phyloP scores from a whole-genome alignment of 2,329 filamentous ascomycete genomes.

The Venturia asperata region DNA sequence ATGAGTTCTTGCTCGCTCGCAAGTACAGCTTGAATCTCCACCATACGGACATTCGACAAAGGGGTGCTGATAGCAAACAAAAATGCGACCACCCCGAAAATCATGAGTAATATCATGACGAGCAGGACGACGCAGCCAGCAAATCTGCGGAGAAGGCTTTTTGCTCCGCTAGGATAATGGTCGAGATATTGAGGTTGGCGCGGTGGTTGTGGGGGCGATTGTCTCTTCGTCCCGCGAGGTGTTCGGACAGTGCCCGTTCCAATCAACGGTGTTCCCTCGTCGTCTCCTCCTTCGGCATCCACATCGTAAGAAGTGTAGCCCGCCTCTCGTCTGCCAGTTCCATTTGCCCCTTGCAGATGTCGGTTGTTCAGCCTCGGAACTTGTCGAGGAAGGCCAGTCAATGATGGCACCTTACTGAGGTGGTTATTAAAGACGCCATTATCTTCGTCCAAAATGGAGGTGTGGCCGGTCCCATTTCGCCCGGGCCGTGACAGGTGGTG shows the following conservation, averaged over 20 bases:
- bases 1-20: constrained; percentile 93
- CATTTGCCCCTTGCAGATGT: constrained; percentile 26
- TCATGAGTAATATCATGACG: constrained; percentile 70
- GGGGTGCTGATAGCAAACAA: constrained; percentile 88
- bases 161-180: constrained; percentile 50
- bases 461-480: constrained; percentile 63
- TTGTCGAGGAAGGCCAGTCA: constrained; percentile 30
- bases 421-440: constrained; percentile 62
- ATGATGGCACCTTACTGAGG: constrained; percentile 57
- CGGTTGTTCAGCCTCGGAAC: constrained; percentile 8
- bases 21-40: constrained; percentile 79
- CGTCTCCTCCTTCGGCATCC: constrained; percentile 74
- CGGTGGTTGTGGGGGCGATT: constrained; percentile 1
- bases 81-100: constrained; percentile 80
- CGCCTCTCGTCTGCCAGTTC: constrained; percentile 47
- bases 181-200: constrained; percentile 64
- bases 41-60: constrained; percentile 68
- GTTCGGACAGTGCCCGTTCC: constrained; percentile 54
- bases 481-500: constrained; percentile 77
- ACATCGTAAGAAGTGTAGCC: constrained; percentile 63
- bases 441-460: constrained; percentile 51
- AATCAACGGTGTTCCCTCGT: constrained; percentile 81
- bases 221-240: constrained; percentile 35
- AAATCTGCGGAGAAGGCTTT: constrained; percentile 63
- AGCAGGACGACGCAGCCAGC: constrained; percentile 84